Evolutionary conservation across 2,329 filamentous ascomycete species (phyloP), one percentile per base, ranked within the genome.

Genomic region (Gaeumannomyces sp.): DNA sequence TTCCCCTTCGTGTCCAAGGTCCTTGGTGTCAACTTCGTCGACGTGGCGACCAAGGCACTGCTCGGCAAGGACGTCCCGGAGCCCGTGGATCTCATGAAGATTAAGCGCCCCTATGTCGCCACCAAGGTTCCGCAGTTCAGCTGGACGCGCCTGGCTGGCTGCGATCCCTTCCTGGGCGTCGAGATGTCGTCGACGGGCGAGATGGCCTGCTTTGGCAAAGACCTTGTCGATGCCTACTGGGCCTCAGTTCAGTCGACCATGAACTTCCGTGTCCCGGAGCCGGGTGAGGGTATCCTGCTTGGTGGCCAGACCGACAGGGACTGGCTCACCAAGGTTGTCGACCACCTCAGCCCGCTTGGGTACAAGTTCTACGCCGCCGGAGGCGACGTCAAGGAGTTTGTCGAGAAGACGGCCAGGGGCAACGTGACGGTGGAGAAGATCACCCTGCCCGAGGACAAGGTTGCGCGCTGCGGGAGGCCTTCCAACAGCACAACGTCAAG

Each of bases 1-100:
- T 98, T 98, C 88, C 94, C 95, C 74, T 98, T 98, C 78, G 93
- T 96, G 76, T 94, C 90, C 85, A 98, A 98, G 83, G 93, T 97
- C 58, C 88, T 98, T 65, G 94, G 94, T 69, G 90, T 88, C 73
- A 97, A 98, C 85, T 97, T 98, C 83, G 96, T 98, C 69, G 93
- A 97, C 70, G 87, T 94, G 68, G 95, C 95, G 64, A 97, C 93
- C 74, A 94, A 93, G 79, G 95, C 94, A 64, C 89, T 98, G 64
- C 86, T 96, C 65, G 92, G 90, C 74, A 88, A 90, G 75, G 83
- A 94, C 65, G 90, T 98, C 3, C 94, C 95, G 27, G 87, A 90
- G 69, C 89, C 93, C 38, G 86, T 86, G 58, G 94, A 99, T 73
- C 87, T 95, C 67, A 99, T 99, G 95, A 83, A 86, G 28, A 80